Conservation (phyloP, 116 monocot species). For the Dioscorea cayenensis region DNA sequence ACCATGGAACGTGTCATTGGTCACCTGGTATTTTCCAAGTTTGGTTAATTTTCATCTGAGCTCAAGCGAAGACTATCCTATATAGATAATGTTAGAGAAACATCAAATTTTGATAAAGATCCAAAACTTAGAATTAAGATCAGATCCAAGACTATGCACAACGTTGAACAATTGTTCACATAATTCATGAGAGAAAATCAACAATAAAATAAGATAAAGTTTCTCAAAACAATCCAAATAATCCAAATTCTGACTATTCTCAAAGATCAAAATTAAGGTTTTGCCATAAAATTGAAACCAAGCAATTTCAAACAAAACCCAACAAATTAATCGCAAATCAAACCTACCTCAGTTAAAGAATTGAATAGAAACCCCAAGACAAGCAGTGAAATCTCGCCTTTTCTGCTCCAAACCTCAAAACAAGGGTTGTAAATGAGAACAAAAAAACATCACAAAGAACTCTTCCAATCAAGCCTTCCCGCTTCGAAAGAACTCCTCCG, state of each 20-base stretch:
- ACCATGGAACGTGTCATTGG: too few relatives aligned
- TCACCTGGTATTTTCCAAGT: too few relatives aligned
- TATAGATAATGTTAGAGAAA: background rate
- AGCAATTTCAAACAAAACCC: too few relatives aligned
- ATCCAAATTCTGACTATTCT: too few relatives aligned
- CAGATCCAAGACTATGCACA: background rate
- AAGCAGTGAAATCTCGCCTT: too few relatives aligned
- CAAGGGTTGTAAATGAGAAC: background rate
- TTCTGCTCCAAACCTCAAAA: background rate
- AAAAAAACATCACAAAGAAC: background rate
- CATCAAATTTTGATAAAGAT: background rate
- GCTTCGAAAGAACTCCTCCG: background rate
- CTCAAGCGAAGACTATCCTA: background rate
- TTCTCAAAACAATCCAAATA: too few relatives aligned
- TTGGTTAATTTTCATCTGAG: too few relatives aligned
- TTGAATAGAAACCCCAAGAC: too few relatives aligned
- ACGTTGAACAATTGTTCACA: background rate
- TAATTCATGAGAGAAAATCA: background rate
- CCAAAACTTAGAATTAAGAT: background rate
- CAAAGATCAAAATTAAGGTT: too few relatives aligned
- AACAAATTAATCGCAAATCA: too few relatives aligned
- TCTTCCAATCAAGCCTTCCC: background rate
- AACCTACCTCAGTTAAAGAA: too few relatives aligned
- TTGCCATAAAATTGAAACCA: too few relatives aligned
- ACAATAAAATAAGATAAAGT: background rate